Evolutionary conservation across 2,329 filamentous ascomycete species (phyloP).

Genomic region (Exophiala phaeomuriformis): DNA sequence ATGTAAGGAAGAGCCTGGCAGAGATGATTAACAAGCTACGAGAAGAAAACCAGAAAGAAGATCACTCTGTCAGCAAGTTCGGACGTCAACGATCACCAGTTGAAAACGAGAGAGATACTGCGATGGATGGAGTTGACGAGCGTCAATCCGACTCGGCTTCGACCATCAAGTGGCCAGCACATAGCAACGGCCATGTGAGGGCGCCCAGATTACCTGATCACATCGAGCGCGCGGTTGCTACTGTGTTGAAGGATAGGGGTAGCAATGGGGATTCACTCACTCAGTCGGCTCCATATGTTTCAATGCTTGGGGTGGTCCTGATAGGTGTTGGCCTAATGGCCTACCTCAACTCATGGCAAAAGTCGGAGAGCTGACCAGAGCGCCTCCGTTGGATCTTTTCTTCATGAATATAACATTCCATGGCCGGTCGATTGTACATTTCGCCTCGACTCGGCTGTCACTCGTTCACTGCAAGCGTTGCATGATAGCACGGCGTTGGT

Average conservation of each 20-base stretch:
- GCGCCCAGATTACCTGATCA: slow-evolving; percentile 38
- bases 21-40: slow-evolving; percentile 84
- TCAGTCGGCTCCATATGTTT: slow-evolving; percentile 65
- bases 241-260: slow-evolving; percentile 38
- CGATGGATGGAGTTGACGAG: background rate
- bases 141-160: background rate
- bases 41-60: slow-evolving; percentile 42
- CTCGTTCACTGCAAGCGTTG: slow-evolving; percentile 18
- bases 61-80: slow-evolving; percentile 1
- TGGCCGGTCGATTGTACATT: background rate
- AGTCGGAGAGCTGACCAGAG: slow-evolving; percentile 40
- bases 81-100: background rate
- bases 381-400: background rate
- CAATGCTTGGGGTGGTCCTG: slow-evolving; percentile 73
- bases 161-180: slow-evolving; percentile 17
- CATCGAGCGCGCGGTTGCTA: slow-evolving; percentile 33
- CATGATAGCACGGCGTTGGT: slow-evolving; percentile 11
- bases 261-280: slow-evolving; percentile 37
- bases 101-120: background rate
- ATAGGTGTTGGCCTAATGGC: slow-evolving; percentile 79
- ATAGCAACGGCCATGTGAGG: slow-evolving; percentile 42
- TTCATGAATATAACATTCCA: slow-evolving; percentile 19
- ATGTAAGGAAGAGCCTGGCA: slow-evolving; percentile 65
- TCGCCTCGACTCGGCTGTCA: slow-evolving; percentile 9
- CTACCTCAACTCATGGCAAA: slow-evolving; percentile 77